Percentiles rank a stretch among this genome's conserved stretches.
Evolutionary conservation across 768 basidiomycete species (phyloP).

Genomic region (Rhizopogon salebrosus): DNA sequence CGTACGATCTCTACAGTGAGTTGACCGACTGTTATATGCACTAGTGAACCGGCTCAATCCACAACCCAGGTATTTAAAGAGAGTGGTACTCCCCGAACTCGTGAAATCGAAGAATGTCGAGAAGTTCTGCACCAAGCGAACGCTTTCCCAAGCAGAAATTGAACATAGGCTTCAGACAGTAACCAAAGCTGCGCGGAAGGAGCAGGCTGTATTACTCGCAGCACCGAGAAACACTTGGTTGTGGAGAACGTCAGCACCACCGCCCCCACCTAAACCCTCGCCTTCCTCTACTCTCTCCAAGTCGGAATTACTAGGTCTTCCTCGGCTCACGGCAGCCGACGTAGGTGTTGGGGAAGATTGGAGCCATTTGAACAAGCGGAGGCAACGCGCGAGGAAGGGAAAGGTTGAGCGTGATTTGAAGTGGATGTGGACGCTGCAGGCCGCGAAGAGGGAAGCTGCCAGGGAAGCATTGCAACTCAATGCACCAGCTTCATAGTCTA

Average conservation of each 20-base stretch:
- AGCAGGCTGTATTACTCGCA: slow-evolving; percentile 9
- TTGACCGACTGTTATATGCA: neutral
- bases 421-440: slow-evolving; percentile 32
- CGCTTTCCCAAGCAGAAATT: slow-evolving; percentile 23
- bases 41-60: neutral
- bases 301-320: neutral
- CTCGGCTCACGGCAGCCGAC: slow-evolving; percentile 18
- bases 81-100: slow-evolving; percentile 43
- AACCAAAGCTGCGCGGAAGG: slow-evolving; percentile 15
- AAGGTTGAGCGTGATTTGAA: slow-evolving; percentile 41
- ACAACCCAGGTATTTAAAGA: slow-evolving; percentile 50
- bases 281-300: slow-evolving; percentile 20
- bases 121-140: slow-evolving; percentile 32
- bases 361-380: slow-evolving; percentile 52
- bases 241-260: slow-evolving; percentile 26
- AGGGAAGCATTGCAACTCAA: neutral
- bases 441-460: slow-evolving; percentile 11
- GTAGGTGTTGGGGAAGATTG: slow-evolving; percentile 38
- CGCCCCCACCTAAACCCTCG: neutral
- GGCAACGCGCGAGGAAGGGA: slow-evolving; percentile 39
- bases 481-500: neutral
- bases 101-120: slow-evolving; percentile 36
- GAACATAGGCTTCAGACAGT: slow-evolving; percentile 15
- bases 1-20: slow-evolving; percentile 51
- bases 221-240: slow-evolving; percentile 33